Conservation (phyloP, 495 filamentous ascomycete species). For the Chaetomidium leptoderma region DNA sequence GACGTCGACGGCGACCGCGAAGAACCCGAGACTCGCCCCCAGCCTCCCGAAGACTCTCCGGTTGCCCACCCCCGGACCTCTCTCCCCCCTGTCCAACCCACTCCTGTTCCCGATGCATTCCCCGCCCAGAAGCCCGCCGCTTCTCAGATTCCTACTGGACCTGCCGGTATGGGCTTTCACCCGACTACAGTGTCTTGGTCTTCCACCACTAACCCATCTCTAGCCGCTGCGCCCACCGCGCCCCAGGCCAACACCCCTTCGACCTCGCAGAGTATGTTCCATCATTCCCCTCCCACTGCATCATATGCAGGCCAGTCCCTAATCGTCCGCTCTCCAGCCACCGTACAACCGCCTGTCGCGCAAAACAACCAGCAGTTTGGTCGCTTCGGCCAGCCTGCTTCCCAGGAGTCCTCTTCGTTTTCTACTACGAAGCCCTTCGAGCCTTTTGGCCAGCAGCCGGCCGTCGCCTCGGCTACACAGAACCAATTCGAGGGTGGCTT, state of each 20-base stretch:
- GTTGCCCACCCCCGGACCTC: slow-evolving; percentile 83
- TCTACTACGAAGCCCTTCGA: slow-evolving; percentile 80
- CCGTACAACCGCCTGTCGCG: slow-evolving; percentile 44
- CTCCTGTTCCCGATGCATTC: slow-evolving; percentile 57
- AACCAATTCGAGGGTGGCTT: slow-evolving; percentile 44
- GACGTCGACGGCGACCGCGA: slow-evolving; percentile 94
- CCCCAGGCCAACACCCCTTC: slow-evolving; percentile 27
- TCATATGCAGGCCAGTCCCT: slow-evolving; percentile 19
- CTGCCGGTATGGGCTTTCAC: slow-evolving; percentile 37
- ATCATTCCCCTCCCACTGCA: neutral
- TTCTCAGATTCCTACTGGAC: slow-evolving; percentile 49
- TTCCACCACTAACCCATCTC: slow-evolving; percentile 27
- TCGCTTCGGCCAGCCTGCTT: slow-evolving; percentile 59
- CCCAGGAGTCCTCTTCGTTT: slow-evolving; percentile 55
- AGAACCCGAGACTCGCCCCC: slow-evolving; percentile 88
- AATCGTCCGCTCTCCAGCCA: slow-evolving; percentile 27
- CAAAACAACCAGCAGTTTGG: slow-evolving; percentile 59
- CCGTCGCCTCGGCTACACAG: slow-evolving; percentile 42
- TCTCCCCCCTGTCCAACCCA: slow-evolving; percentile 67
- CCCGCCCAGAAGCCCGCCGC: slow-evolving; percentile 65
- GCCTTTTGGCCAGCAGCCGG: slow-evolving; percentile 68
- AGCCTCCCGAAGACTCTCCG: slow-evolving; percentile 91
- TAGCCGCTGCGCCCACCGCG: slow-evolving; percentile 33
- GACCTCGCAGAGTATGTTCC: slow-evolving; percentile 29
- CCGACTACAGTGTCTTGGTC: neutral